phyloP scores from a whole-genome alignment of 805 yeast genomes.

The Teunomyces lycoperdinae region DNA sequence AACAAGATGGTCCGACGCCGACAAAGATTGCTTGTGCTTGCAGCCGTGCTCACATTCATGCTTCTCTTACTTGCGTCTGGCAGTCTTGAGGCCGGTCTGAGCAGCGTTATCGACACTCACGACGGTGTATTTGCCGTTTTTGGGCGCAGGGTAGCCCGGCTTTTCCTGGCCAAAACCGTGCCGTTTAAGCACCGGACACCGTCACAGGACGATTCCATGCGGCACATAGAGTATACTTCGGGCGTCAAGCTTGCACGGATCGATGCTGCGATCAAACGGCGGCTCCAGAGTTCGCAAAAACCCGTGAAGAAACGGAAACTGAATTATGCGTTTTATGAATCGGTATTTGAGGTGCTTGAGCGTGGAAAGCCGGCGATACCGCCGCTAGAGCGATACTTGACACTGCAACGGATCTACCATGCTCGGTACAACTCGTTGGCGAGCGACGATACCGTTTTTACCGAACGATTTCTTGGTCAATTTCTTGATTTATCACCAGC shows the following conservation, averaged over 20 bases:
- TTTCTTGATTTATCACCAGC: slow-evolving; percentile 45
- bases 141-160: neutral
- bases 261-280: neutral
- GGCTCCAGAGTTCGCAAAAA: neutral
- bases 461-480: slow-evolving; percentile 50
- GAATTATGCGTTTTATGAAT: slow-evolving; percentile 42
- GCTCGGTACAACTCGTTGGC: slow-evolving; percentile 44
- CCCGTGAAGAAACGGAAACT: slow-evolving; percentile 10
- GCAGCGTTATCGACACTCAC: neutral
- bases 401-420: slow-evolving; percentile 49
- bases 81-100: neutral
- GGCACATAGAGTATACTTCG: neutral
- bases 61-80: neutral
- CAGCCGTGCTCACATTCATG: neutral
- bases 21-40: neutral
- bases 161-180: slow-evolving; percentile 8
- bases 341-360: slow-evolving; percentile 40
- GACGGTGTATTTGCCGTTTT: neutral
- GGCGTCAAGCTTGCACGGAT: neutral
- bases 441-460: slow-evolving; percentile 33
- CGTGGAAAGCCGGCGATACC: slow-evolving; percentile 45
- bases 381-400: slow-evolving; percentile 41
- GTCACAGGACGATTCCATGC: neutral
- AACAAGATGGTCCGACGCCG: neutral
- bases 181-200: slow-evolving; percentile 8